Evolutionary conservation across 2,329 filamentous ascomycete species (phyloP).

Genomic region (Calonectria multiphialidica): DNA sequence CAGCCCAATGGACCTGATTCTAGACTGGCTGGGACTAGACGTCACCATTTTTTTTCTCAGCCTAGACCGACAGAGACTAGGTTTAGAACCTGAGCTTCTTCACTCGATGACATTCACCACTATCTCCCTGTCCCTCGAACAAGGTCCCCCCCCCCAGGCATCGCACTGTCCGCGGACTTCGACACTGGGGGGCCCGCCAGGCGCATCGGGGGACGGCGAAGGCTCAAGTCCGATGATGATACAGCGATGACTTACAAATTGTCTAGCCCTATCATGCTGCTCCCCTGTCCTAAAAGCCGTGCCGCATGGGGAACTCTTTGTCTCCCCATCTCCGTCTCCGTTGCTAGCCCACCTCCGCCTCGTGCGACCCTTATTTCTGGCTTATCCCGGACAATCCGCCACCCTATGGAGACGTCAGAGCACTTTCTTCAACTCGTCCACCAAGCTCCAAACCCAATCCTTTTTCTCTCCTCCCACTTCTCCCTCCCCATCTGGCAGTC

Average conservation of each 20-base stretch:
- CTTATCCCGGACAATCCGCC: conserved; percentile 23
- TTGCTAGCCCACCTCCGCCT: background rate
- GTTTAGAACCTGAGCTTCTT: background rate
- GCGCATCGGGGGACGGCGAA: background rate
- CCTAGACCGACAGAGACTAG: background rate
- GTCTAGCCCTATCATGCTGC: background rate
- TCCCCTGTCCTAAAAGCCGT: background rate
- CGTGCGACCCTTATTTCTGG: conserved; percentile 15
- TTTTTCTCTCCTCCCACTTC: background rate
- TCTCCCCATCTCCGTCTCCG: conserved; percentile 3
- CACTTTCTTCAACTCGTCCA: background rate
- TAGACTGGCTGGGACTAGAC: background rate
- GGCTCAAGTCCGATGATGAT: background rate
- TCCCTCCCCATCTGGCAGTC: background rate
- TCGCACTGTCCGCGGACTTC: background rate
- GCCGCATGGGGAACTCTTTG: background rate
- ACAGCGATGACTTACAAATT: background rate
- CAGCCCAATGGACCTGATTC: background rate
- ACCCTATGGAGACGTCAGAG: conserved; percentile 8
- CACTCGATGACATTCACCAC: background rate
- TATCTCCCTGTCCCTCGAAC: background rate
- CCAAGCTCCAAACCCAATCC: background rate
- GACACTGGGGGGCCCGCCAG: background rate
- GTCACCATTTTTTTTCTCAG: conserved; percentile 1
- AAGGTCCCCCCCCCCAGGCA: background rate